Evolutionary conservation across 345 rosid species (phyloP), one percentile per base, ranked within the genome.

Genomic region (Syzygium grande): DNA sequence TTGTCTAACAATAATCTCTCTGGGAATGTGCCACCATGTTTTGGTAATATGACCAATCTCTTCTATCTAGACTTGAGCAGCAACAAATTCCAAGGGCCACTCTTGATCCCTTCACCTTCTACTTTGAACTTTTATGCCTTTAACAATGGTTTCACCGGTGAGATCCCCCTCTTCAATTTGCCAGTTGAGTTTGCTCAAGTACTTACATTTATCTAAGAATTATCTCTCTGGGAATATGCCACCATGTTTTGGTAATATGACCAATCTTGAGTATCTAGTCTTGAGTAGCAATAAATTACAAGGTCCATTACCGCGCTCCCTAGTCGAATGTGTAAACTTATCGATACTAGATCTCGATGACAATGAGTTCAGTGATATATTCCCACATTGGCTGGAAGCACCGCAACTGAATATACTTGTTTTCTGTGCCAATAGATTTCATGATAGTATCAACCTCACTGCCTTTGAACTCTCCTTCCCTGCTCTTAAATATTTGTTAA

Each of bases 321-420:
- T 87, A 22, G 30, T 41, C 12, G 85, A 65, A 51, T 85, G 84
- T 43, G 52, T 38, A 16, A 17, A 11, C 5, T 52, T 88, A 27
- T 23, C 3, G 11, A 22, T 12, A 21, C 38, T 63, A 29, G 2
- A 11, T 63, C 38, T 63, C 2, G 4, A 2, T 3, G 4, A 63
- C 21, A 63, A 63, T 7, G 73, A 63, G 0, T n/a, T 63, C 21
- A 63, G 1, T 63, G 73, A 63, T 63, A 63, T n/a, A 8, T 49
- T 73, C 84, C 87, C 89, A 2, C 21, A n/a, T n/a, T 85, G 84
- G 89, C 43, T 84, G 2, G 52, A 46, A n/a, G 53, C 53, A n/a
- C 3, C 1, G 5, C n/a, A 55, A 4, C 4, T 87, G 5, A 0
- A 1, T 2, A 0, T 0, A 1, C 19, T 80, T 22, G 56, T 46